phyloP scores from a whole-genome alignment of 208 protist genomes.

The Wallacemonas rigidus region DNA sequence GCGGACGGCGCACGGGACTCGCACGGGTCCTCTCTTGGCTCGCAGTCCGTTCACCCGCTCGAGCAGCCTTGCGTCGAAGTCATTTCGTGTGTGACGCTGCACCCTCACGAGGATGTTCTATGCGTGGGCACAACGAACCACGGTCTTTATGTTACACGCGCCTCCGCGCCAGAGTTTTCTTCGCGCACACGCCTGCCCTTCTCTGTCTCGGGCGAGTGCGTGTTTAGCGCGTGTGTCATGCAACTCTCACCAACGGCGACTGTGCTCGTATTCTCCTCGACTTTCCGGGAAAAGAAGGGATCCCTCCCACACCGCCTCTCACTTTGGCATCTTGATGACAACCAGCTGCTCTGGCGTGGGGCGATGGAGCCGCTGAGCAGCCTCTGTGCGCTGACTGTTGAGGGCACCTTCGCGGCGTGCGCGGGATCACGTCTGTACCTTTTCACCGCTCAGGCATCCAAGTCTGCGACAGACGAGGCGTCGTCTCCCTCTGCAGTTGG shows the following conservation, averaged over 20 bases:
- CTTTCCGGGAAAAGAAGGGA: conserved; percentile 38
- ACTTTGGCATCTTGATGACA: conserved; percentile 48
- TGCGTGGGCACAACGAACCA: conserved; percentile 69
- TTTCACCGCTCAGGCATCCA: conserved; percentile 36
- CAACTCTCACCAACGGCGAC: conserved; percentile 30
- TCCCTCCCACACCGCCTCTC: conserved; percentile 50
- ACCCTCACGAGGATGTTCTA: conserved; percentile 50
- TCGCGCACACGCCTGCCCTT: conserved; percentile 49
- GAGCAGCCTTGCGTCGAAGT: conserved; percentile 23
- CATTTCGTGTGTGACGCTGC: conserved; percentile 59
- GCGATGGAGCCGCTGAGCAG: conserved; percentile 50
- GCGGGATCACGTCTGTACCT: conserved; percentile 38
- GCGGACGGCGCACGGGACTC: neutral
- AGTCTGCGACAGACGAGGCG: neutral
- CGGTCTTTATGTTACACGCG: conserved; percentile 70
- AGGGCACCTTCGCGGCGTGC: conserved; percentile 61
- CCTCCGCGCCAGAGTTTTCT: conserved; percentile 40
- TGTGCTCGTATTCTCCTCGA: conserved; percentile 71
- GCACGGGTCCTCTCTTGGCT: neutral
- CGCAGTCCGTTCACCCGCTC: conserved; percentile 20
- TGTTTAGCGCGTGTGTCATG: conserved; percentile 62
- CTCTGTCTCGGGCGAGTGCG: conserved; percentile 51
- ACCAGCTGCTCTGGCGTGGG: conserved; percentile 70
- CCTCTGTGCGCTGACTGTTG: conserved; percentile 49
- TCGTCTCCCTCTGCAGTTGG: neutral